Percentiles rank a stretch among this genome's conserved stretches.
phyloP scores from a whole-genome alignment of 2,329 filamentous ascomycete genomes.

The Falciphora oryzae region DNA sequence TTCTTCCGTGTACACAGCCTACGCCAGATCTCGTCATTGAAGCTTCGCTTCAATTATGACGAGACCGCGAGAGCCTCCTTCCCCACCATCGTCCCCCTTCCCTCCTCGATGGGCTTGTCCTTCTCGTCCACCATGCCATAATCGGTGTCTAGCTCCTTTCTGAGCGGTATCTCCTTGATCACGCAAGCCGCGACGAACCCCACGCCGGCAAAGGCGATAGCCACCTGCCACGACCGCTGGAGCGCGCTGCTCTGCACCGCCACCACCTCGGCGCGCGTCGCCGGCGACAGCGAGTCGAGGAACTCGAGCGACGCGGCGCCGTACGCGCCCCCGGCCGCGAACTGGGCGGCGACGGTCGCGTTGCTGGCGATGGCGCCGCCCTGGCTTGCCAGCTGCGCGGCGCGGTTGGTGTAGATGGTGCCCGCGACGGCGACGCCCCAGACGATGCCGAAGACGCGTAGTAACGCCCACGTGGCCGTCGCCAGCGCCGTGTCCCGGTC shows the following conservation, averaged over 20 bases:
- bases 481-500: constrained; percentile 32
- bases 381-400: constrained; percentile 12
- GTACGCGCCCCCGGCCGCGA: constrained; percentile 22
- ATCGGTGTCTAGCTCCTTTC: constrained; percentile 23
- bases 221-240: constrained; percentile 20
- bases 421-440: constrained; percentile 40
- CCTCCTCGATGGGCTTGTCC: too few species aligned
- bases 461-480: constrained; percentile 37
- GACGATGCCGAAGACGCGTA: constrained; percentile 39
- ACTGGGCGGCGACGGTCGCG: constrained; percentile 10
- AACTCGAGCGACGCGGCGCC: constrained; percentile 18
- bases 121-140: constrained; percentile 21
- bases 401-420: constrained; percentile 30
- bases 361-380: constrained; percentile 13
- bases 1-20: too few species aligned
- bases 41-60: too few species aligned
- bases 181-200: constrained; percentile 18
- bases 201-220: constrained; percentile 22
- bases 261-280: constrained; percentile 17
- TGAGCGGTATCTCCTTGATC: constrained; percentile 19
- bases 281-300: constrained; percentile 13
- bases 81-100: too few species aligned
- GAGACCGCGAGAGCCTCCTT: too few species aligned
- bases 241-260: constrained; percentile 15
- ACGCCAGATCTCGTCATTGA: too few species aligned